Evolutionary conservation across 495 filamentous ascomycete genomes (phyloP), one percentile per base, ranked within the genome.

Genomic region (Penicillium alfredii): DNA sequence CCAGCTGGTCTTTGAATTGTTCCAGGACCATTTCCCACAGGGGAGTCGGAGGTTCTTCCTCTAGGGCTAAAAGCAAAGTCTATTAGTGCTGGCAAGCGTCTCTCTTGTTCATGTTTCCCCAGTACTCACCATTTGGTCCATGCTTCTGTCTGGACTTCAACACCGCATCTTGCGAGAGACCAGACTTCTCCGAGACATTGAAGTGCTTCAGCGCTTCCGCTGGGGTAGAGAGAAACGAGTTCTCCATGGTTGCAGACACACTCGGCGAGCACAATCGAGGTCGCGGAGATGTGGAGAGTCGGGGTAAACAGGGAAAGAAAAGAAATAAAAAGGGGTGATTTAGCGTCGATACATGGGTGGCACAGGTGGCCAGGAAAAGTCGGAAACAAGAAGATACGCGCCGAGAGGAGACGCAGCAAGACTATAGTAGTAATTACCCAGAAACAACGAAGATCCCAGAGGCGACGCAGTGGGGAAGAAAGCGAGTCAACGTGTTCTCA

Each of bases 1-100:
- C 93, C 2, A 99, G 76, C 63, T 99, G 93, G 56, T 99, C 93
- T 64, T 99, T 94, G 72, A 99, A 99, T 63, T 99, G 93, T 61
- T 99, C 93, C 34, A 97, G 71, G 26, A 99, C 82, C 42, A 99
- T 78, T 60, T 95, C 73, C 90, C 92, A 99, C 30, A 99, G 55
- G 22, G 93, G 93, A 10, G 92, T 97, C n/a, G 93, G 86, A 27
- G 93, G 89, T 35, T 97, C 93, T 64, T 99, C 92, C 10, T 87
- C 82, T 38, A 99, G 79, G 35, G 88, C 92, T 97, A 58, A 38
- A 36, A 8, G 35, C 22, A 6, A 15, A 8, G 12, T 17, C 9
- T 33, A 44, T 27, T 36, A 43, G 35, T 32, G 27, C 26, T 30
- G 24, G 27, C 18, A 9, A 32, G 22, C 13, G 21, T 15, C 25